Evolutionary conservation across 1,284 basidiomycete genomes (phyloP).

Genomic region (Apiotrichum brassicae): DNA sequence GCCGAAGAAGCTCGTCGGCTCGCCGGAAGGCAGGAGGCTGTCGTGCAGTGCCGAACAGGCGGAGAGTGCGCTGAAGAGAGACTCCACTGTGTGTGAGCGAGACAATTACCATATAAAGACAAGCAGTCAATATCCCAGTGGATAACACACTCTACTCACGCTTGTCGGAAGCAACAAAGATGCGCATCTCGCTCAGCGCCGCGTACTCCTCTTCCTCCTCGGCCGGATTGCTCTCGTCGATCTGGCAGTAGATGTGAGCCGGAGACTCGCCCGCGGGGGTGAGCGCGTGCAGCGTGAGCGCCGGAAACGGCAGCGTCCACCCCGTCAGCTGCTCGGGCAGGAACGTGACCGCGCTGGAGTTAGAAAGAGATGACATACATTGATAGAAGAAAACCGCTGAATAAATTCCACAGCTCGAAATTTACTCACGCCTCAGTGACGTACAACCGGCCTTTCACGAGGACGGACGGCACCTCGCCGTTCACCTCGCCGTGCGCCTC

Average conservation of each 20-base stretch:
- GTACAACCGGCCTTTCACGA: conserved; percentile 60
- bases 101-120: background rate
- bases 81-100: conserved; percentile 57
- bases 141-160: conserved; percentile 51
- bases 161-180: conserved; percentile 59
- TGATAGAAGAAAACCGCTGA: too few relatives aligned
- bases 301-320: conserved; percentile 72
- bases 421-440: conserved; percentile 67
- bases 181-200: conserved; percentile 67
- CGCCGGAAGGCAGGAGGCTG: conserved; percentile 53
- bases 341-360: conserved; percentile 64
- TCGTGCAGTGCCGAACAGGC: conserved; percentile 85
- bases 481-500: background rate
- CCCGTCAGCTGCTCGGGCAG: conserved; percentile 56
- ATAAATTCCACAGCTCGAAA: too few relatives aligned
- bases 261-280: conserved; percentile 55
- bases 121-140: too few relatives aligned
- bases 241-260: conserved; percentile 80
- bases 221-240: conserved; percentile 56
- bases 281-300: conserved; percentile 81
- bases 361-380: background rate
- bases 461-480: background rate
- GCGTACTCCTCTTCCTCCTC: conserved; percentile 49
- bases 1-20: conserved; percentile 41
- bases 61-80: conserved; percentile 82